Evolutionary conservation across 2,329 filamentous ascomycete species (phyloP).

Genomic region (Penicillium decumbens): DNA sequence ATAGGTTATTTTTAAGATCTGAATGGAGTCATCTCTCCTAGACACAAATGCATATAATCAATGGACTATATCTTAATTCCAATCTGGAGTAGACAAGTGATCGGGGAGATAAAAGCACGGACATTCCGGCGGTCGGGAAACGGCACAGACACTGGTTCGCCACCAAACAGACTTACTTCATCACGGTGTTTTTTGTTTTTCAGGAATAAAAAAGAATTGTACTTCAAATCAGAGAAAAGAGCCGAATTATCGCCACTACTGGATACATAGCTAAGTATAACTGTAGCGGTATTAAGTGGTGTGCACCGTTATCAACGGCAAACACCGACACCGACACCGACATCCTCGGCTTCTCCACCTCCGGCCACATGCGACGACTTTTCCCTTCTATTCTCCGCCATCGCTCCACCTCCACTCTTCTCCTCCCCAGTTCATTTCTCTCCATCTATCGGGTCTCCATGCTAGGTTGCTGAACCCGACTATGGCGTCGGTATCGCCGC

Average conservation of each 20-base stretch:
- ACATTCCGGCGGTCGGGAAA: constrained; percentile 1
- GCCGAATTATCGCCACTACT: background rate
- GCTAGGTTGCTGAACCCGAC: constrained; percentile 27
- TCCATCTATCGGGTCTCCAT: constrained; percentile 23
- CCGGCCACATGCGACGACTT: constrained; percentile 22
- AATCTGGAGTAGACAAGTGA: too few relatives aligned
- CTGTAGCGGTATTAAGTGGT: background rate
- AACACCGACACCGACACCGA: constrained; percentile 19
- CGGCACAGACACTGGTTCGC: constrained; percentile 10
- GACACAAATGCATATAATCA: background rate
- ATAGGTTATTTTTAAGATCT: background rate
- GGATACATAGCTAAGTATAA: background rate
- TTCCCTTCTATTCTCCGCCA: constrained; percentile 13
- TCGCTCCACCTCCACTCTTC: constrained; percentile 11
- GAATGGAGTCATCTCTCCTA: background rate
- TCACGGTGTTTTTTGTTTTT: background rate
- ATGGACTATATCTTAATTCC: background rate
- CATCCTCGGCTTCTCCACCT: constrained; percentile 26
- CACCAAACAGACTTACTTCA: constrained; percentile 17
- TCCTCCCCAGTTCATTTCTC: constrained; percentile 3
- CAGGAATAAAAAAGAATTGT: background rate
- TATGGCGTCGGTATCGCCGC: constrained; percentile 69
- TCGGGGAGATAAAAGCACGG: background rate
- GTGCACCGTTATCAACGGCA: background rate
- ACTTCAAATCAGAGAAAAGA: background rate